A percentile compares a stretch with the other conserved stretches of the same genome.
Evolutionary conservation across 352 stramenopile genomes (phyloP).

Genomic region (Pythium monospermum): DNA sequence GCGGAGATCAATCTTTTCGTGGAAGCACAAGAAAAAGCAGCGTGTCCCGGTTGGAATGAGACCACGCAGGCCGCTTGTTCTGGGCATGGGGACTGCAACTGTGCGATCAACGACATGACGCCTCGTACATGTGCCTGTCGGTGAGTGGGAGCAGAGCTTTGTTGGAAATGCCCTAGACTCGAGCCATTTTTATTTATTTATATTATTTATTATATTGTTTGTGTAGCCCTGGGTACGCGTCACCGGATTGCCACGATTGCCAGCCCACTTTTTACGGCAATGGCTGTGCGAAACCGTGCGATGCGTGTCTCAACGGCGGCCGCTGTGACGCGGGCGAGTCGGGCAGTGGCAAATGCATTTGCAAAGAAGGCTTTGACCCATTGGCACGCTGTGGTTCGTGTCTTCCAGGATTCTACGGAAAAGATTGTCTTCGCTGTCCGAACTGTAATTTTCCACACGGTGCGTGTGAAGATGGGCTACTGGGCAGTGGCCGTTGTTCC

Average conservation of each 20-base stretch:
- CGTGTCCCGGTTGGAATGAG: constrained; percentile 69
- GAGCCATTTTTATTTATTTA: background rate
- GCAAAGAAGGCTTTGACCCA: constrained; percentile 68
- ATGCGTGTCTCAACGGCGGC: constrained; percentile 71
- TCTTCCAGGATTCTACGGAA: constrained; percentile 67
- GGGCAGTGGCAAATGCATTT: constrained; percentile 67
- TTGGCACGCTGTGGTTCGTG: constrained; percentile 70
- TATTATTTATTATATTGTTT: background rate
- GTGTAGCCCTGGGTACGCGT: constrained; percentile 49
- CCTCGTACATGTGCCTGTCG: constrained; percentile 55
- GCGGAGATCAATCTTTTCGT: constrained; percentile 79
- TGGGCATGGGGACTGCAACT: constrained; percentile 66
- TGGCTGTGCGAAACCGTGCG: constrained; percentile 48
- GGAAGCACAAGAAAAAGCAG: constrained; percentile 77
- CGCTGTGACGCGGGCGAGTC: constrained; percentile 57
- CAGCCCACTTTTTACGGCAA: constrained; percentile 49
- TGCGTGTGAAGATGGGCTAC: constrained; percentile 79
- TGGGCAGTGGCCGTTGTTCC: constrained; percentile 74
- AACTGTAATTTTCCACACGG: constrained; percentile 83
- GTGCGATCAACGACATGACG: constrained; percentile 56
- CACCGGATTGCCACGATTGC: constrained; percentile 70
- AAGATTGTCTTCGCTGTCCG: constrained; percentile 64
- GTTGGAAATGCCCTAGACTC: background rate
- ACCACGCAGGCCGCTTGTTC: constrained; percentile 43
- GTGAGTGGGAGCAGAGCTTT: constrained; percentile 32